Conservation (phyloP, 140 eudicot species). For the Cichorium intybus region DNA sequence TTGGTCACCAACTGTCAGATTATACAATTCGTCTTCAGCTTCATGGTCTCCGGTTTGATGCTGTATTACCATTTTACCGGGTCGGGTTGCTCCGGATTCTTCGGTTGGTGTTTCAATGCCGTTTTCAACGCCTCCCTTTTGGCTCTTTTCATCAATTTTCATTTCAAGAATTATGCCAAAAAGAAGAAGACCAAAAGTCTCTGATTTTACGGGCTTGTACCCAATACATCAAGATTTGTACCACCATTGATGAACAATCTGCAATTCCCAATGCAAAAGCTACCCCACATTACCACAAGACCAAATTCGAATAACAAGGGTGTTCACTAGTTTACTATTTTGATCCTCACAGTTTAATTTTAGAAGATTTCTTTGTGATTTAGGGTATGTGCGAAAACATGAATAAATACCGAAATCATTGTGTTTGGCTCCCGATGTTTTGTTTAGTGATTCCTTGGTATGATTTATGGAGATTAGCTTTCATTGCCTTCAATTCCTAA, state of each 20-base stretch:
- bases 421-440: background rate
- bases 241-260: background rate
- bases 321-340: background rate
- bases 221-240: background rate
- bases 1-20: conserved; percentile 90
- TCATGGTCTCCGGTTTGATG: conserved; percentile 72
- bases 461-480: too few relatives aligned
- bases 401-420: background rate
- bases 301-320: background rate
- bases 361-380: background rate
- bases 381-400: background rate
- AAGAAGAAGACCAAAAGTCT: conserved; percentile 26
- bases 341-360: background rate
- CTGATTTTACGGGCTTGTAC: conserved; percentile 12
- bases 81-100: conserved; percentile 68
- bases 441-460: background rate
- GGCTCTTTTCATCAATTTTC: conserved; percentile 66
- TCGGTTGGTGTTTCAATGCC: conserved; percentile 89
- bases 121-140: conserved; percentile 86
- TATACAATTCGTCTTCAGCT: conserved; percentile 82
- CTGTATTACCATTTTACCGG: conserved; percentile 62
- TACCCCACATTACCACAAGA: too few relatives aligned
- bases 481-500: too few relatives aligned
- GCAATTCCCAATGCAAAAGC: too few relatives aligned
- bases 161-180: conserved; percentile 63